These are phyloP conservation scores for Cyclotella distinguenda DNA, from an alignment of 108 stramenopile species.

Conservation along the genomic window DNA sequence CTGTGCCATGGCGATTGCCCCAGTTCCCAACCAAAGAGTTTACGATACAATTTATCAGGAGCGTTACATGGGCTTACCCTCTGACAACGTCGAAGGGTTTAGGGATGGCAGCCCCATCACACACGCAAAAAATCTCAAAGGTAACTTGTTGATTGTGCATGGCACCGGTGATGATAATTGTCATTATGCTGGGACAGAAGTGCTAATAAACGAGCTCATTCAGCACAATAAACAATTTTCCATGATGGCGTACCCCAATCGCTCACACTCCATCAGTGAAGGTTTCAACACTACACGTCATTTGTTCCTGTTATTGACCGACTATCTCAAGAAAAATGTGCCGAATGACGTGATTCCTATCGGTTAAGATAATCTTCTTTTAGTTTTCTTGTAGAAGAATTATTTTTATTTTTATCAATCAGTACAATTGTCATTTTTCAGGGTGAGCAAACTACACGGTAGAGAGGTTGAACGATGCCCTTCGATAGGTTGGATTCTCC, in stretches of 20 bases:
- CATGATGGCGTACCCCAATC: conserved; percentile 49
- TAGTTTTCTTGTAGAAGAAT: no score
- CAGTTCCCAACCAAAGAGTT: conserved; percentile 44
- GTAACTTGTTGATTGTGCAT: conserved; percentile 43
- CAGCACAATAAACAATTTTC: conserved; percentile 48
- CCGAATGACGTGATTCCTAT: conserved; percentile 10
- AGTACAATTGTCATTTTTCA: no score
- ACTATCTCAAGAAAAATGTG: conserved; percentile 30
- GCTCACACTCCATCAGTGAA: conserved; percentile 44
- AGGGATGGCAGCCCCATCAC: conserved; percentile 44
- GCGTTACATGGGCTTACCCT: conserved; percentile 44
- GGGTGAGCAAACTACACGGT: no score
- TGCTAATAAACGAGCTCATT: conserved; percentile 43
- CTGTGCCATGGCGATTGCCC: conserved; percentile 44
- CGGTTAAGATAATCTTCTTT: neutral
- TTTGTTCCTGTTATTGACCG: conserved; percentile 36
- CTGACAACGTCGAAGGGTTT: conserved; percentile 44
- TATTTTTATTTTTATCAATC: no score
- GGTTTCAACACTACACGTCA: conserved; percentile 44
- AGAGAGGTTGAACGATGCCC: no score
- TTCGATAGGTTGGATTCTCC: no score
- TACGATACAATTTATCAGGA: conserved; percentile 48
- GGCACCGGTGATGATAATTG: conserved; percentile 49
- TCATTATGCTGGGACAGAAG: conserved; percentile 45
- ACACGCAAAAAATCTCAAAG: conserved; percentile 41